phyloP scores from a whole-genome alignment of 2,329 filamentous ascomycete species.

The Bipolaris bicolor region DNA sequence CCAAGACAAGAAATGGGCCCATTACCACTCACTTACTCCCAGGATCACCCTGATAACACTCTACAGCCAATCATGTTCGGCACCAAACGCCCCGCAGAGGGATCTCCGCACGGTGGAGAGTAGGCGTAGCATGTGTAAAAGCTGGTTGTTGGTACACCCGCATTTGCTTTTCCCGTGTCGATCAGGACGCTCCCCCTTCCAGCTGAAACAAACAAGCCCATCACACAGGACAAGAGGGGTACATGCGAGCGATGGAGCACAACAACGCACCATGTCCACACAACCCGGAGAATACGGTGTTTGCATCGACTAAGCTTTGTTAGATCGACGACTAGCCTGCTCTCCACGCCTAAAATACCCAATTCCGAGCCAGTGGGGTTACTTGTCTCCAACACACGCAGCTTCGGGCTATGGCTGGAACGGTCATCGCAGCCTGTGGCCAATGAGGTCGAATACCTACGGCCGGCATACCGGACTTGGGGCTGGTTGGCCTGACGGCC shows the following conservation, averaged over 20 bases:
- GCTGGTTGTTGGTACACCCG: not conserved
- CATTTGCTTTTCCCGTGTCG: not conserved
- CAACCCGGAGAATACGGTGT: not conserved
- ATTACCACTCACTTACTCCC: conserved; percentile 6
- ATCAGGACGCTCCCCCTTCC: not conserved
- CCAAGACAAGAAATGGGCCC: conserved; percentile 10
- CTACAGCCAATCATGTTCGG: conserved; percentile 3
- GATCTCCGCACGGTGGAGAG: conserved; percentile 5
- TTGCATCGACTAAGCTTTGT: conserved; percentile 11
- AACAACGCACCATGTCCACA: not conserved
- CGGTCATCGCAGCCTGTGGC: conserved; percentile 22
- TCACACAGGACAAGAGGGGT: not conserved
- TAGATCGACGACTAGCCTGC: conserved; percentile 12
- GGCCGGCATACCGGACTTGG: conserved; percentile 30
- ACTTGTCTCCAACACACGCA: conserved; percentile 20
- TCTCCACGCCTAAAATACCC: conserved; percentile 24
- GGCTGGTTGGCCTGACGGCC: conserved; percentile 26
- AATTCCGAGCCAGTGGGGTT: conserved; percentile 23
- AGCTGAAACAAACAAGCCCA: not conserved
- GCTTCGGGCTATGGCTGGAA: conserved; percentile 29
- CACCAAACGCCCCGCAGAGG: not conserved
- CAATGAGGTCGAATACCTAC: conserved; percentile 22
- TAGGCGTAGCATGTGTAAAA: not conserved
- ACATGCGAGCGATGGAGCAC: not conserved
- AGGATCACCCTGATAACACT: not conserved